Percentiles rank a stretch among this genome's conserved stretches.
phyloP scores from a whole-genome alignment of 2,329 filamentous ascomycete genomes.

The Epichloe sylvatica region DNA sequence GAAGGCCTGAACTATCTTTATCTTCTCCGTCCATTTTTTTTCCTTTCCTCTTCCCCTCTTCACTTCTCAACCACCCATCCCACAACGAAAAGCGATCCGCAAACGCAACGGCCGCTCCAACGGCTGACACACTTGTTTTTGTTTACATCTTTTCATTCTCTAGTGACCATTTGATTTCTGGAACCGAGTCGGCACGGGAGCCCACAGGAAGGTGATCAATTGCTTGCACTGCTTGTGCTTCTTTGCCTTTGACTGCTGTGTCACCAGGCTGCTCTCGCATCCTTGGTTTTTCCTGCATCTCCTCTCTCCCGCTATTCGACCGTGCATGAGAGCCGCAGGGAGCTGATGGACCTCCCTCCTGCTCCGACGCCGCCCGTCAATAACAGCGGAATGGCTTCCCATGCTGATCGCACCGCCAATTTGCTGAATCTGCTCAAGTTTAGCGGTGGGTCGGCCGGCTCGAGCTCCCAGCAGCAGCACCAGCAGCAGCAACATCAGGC shows the following conservation, averaged over 20 bases:
- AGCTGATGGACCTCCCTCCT: constrained; percentile 32
- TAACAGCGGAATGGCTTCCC: constrained; percentile 23
- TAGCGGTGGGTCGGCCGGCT: constrained; percentile 25
- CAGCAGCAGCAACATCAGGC: constrained; percentile 12
- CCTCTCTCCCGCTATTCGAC: neutral
- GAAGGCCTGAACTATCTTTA: neutral
- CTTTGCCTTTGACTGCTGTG: neutral
- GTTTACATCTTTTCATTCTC: neutral
- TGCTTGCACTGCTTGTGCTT: neutral
- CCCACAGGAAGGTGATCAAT: constrained; percentile 1
- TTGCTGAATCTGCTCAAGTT: constrained; percentile 50
- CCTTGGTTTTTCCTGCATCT: neutral
- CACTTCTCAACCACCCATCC: neutral
- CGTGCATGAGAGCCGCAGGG: constrained; percentile 6
- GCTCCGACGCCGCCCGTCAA: constrained; percentile 36
- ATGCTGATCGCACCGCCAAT: constrained; percentile 37
- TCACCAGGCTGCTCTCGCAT: neutral
- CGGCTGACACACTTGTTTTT: neutral
- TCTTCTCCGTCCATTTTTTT: neutral
- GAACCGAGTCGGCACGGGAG: neutral
- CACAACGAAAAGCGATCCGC: neutral
- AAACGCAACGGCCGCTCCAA: neutral
- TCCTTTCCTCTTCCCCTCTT: neutral
- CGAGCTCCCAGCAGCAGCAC: constrained; percentile 17
- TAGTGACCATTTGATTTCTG: neutral